Percentiles rank a stretch among this genome's conserved stretches.
Evolutionary conservation across 2,329 filamentous ascomycete genomes (phyloP).

Genomic region (Nemania bipapillata): DNA sequence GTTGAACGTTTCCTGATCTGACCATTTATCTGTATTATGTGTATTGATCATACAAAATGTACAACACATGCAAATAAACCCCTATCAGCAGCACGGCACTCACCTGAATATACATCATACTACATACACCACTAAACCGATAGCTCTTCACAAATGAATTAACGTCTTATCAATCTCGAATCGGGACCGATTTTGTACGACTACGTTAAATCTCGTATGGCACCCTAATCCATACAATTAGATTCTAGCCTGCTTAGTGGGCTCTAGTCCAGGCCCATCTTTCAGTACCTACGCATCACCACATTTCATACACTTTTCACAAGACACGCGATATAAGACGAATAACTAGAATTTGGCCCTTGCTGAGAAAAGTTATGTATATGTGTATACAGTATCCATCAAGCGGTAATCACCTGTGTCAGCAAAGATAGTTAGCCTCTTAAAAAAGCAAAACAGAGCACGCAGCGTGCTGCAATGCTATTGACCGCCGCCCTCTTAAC

Average conservation of each 20-base stretch:
- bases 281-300: not conserved
- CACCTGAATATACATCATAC: too few relatives aligned
- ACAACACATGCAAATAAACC: not conserved
- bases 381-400: not conserved
- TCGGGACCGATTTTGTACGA: too few relatives aligned
- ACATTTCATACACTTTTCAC: not conserved
- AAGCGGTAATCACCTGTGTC: not conserved
- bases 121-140: too few relatives aligned
- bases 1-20: too few relatives aligned
- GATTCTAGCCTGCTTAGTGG: too few relatives aligned
- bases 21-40: too few relatives aligned
- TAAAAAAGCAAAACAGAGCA: slow-evolving; percentile 9
- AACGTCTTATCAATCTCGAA: too few relatives aligned
- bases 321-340: not conserved
- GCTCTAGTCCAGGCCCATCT: too few relatives aligned
- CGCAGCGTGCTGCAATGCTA: not conserved
- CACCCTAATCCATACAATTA: too few relatives aligned
- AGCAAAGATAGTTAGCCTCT: not conserved
- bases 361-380: not conserved
- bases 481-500: not conserved
- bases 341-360: not conserved
- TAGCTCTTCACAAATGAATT: too few relatives aligned
- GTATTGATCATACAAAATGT: not conserved
- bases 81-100: not conserved
- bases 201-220: too few relatives aligned